phyloP scores from a whole-genome alignment of 306 rosid species.

The Glycine latifolia region DNA sequence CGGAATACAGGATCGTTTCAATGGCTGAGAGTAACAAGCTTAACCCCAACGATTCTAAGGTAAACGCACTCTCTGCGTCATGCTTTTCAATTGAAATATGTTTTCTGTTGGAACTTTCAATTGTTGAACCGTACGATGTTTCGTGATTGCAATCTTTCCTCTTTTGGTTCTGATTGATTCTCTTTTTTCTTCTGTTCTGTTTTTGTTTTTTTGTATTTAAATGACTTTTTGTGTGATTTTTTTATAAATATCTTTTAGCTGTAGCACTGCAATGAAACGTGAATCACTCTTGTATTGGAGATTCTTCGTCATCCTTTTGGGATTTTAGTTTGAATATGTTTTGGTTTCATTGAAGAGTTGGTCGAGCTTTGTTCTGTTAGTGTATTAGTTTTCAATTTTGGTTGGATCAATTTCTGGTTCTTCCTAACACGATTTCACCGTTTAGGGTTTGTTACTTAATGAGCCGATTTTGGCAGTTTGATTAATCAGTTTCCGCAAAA shows the following conservation, averaged over 20 bases:
- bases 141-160: slow-evolving; percentile 3
- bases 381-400: slow-evolving; percentile 1
- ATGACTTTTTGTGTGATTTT: not conserved
- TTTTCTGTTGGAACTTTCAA: not conserved
- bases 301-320: not conserved
- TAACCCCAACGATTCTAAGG: slow-evolving; percentile 80
- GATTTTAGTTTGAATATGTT: not conserved
- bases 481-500: not conserved
- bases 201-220: not conserved
- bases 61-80: not conserved
- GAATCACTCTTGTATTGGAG: not conserved
- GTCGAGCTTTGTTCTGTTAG: slow-evolving; percentile 1
- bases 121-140: slow-evolving; percentile 8
- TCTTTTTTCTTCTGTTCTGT: not conserved
- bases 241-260: not conserved
- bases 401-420: slow-evolving; percentile 32
- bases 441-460: slow-evolving; percentile 44
- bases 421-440: not conserved
- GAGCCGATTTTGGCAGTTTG: not conserved
- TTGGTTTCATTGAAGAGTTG: slow-evolving; percentile 18
- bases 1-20: slow-evolving; percentile 29
- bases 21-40: slow-evolving; percentile 80
- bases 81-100: not conserved
- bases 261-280: not conserved
- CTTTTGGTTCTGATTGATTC: slow-evolving; percentile 19